Conservation (phyloP, 345 rosid species). For the Brassica nigra region DNA sequence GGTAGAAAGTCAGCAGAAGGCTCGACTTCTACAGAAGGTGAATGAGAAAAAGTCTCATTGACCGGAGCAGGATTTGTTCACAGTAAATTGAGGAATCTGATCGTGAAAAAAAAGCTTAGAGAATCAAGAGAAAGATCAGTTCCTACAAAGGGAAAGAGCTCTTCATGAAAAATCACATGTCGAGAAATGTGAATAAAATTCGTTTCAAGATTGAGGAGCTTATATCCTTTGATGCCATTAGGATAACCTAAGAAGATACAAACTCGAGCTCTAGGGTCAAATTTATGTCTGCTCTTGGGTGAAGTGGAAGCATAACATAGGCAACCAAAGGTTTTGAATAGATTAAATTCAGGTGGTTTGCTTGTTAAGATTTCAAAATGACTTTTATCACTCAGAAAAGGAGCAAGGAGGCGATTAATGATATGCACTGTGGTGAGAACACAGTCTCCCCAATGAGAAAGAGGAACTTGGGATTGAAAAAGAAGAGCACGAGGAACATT, state of each 20-base stretch:
- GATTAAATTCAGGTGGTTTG: not conserved
- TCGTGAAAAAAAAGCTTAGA: not conserved
- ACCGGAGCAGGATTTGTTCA: not conserved
- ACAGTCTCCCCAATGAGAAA: no score
- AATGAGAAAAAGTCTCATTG: not conserved
- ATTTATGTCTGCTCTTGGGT: not conserved
- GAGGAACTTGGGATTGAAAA: no score
- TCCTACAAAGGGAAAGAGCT: not conserved
- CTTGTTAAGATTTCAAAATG: not conserved
- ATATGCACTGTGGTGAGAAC: no score
- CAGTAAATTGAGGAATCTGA: not conserved
- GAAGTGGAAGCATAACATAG: not conserved
- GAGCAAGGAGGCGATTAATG: no score
- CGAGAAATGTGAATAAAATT: not conserved
- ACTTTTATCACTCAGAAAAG: not conserved
- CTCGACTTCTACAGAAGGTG: not conserved
- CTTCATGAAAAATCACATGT: not conserved
- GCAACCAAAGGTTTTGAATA: not conserved
- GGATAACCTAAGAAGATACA: not conserved
- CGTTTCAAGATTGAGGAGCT: not conserved
- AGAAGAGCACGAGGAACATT: no score
- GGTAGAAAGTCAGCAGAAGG: not conserved
- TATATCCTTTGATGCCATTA: not conserved
- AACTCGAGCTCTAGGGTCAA: not conserved
- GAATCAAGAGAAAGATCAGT: not conserved